Conservation (phyloP, 192 early-diverging fungal species). For the Backusella circina region DNA sequence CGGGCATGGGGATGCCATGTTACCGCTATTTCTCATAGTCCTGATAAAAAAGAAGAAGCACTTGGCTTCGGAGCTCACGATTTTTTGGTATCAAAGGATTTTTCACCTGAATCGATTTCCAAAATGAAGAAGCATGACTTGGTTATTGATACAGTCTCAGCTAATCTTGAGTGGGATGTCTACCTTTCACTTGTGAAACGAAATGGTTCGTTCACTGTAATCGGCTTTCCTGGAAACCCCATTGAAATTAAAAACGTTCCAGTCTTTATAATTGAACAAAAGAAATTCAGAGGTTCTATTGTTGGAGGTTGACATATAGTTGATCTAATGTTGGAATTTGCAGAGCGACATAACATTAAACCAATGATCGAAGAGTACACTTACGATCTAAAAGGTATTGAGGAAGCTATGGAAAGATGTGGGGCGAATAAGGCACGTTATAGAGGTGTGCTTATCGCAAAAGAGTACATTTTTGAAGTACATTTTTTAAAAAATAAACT, state of each 20-base stretch:
- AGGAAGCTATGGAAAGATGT: constrained; percentile 57
- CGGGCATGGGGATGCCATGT: constrained; percentile 46
- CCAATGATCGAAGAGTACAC: constrained; percentile 64
- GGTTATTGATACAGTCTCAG: constrained; percentile 41
- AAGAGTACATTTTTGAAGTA: neutral
- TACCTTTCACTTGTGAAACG: constrained; percentile 39
- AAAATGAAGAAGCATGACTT: constrained; percentile 36
- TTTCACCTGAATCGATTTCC: constrained; percentile 14
- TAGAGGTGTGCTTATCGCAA: constrained; percentile 58
- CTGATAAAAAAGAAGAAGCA: constrained; percentile 50
- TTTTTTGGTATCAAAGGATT: constrained; percentile 40
- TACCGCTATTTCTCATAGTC: constrained; percentile 43
- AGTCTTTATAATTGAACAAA: constrained; percentile 38
- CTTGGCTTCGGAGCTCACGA: constrained; percentile 52
- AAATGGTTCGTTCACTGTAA: constrained; percentile 20
- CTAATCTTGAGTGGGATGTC: constrained; percentile 34
- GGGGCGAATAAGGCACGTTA: constrained; percentile 56
- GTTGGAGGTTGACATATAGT: constrained; percentile 60
- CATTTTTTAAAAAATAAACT: neutral
- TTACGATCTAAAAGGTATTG: constrained; percentile 46
- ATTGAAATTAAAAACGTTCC: constrained; percentile 33
- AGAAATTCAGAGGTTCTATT: constrained; percentile 58
- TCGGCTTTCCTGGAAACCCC: constrained; percentile 12
- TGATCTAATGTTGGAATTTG: constrained; percentile 64
- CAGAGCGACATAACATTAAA: constrained; percentile 60